Conservation (phyloP, 257 asterid species). For the Gentiana straminea region DNA sequence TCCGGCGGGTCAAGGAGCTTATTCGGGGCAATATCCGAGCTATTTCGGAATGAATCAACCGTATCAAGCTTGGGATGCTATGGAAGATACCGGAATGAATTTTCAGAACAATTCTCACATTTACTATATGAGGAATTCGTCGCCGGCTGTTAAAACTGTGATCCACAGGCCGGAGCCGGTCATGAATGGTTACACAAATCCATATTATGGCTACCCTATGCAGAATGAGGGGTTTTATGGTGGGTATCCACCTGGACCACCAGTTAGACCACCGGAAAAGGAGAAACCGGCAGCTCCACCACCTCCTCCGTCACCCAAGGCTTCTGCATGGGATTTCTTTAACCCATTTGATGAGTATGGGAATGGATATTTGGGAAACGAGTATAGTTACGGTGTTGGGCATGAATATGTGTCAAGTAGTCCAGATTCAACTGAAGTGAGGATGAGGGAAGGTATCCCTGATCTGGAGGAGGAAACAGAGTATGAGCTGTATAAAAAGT, state of each 20-base stretch:
- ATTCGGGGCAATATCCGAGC: conserved; percentile 11
- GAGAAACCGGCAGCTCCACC: conserved; percentile 50
- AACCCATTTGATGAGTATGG: conserved; percentile 62
- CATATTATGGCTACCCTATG: conserved; percentile 38
- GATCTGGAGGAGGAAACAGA: conserved; percentile 97
- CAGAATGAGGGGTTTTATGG: conserved; percentile 42
- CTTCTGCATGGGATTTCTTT: conserved; percentile 68
- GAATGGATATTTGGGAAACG: conserved; percentile 24
- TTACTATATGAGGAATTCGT: conserved; percentile 69
- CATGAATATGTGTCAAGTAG: conserved; percentile 58
- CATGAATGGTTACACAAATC: conserved; percentile 44
- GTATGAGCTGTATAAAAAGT: conserved; percentile 43
- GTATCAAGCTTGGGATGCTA: conserved; percentile 22
- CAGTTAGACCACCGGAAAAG: conserved; percentile 11
- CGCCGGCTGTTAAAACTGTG: conserved; percentile 58
- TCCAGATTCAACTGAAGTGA: conserved; percentile 86
- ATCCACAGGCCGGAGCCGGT: conserved; percentile 53
- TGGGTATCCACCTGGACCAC: conserved; percentile 25
- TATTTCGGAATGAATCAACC: conserved; percentile 7
- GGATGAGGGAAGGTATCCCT: conserved; percentile 96
- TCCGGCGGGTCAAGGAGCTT: conserved; percentile 22
- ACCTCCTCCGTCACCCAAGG: conserved; percentile 84
- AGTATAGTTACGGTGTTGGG: conserved; percentile 10
- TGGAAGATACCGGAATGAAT: conserved; percentile 11
- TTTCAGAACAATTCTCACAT: conserved; percentile 23